These are phyloP conservation scores for Zizania palustris DNA, from an alignment of 202 grass and related monocot genomes.

Conservation along the genomic window DNA sequence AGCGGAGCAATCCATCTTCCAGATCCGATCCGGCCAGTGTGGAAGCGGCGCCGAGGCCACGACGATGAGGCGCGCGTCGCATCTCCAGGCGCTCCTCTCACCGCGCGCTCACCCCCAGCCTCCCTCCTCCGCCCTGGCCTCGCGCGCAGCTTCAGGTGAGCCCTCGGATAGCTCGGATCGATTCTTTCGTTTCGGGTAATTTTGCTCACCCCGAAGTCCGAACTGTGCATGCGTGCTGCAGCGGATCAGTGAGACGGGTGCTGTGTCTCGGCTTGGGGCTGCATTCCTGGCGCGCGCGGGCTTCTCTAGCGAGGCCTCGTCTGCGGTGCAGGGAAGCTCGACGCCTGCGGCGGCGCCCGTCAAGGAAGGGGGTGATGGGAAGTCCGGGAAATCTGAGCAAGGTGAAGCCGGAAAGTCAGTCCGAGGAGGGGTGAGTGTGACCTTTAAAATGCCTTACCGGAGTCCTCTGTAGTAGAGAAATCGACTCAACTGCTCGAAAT, in stretches of 20 bases:
- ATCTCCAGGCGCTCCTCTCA: conserved; percentile 36
- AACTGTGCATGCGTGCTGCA: not conserved
- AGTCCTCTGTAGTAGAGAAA: not conserved
- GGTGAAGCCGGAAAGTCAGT: conserved; percentile 38
- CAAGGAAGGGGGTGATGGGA: conserved; percentile 1
- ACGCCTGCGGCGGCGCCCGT: conserved; percentile 1
- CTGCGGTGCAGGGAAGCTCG: conserved; percentile 8
- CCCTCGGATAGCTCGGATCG: no score
- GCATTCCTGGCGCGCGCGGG: not conserved
- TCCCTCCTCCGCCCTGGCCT: not conserved
- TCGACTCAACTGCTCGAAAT: not conserved
- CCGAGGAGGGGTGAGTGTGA: conserved; percentile 50
- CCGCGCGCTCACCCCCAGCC: conserved; percentile 1
- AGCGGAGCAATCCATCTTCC: not conserved
- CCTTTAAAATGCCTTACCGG: not conserved
- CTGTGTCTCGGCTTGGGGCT: not conserved
- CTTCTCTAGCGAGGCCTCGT: not conserved
- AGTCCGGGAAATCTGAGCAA: conserved; percentile 47
- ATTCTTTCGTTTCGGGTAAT: no score
- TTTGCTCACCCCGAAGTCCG: no score
- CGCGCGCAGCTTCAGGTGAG: not conserved
- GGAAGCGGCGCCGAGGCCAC: not conserved
- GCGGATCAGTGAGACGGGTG: not conserved
- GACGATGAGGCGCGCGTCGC: conserved; percentile 22
- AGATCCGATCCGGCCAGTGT: not conserved